A percentile compares a stretch with the other conserved stretches of the same genome.
Evolutionary conservation across 306 rosid species (phyloP).

Genomic region (Luffa aegyptiaca): DNA sequence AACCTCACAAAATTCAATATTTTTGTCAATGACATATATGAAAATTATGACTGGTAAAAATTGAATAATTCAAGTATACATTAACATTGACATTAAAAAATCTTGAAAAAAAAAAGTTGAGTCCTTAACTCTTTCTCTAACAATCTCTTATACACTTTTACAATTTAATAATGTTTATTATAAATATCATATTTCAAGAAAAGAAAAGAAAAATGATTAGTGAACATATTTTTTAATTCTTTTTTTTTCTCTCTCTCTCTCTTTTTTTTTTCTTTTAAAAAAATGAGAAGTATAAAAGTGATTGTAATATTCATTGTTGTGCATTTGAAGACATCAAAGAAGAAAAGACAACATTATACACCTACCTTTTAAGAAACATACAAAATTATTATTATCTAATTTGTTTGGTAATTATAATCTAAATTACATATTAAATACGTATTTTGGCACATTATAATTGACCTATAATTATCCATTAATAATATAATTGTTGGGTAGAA

Average conservation of each 20-base stretch:
- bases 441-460: neutral
- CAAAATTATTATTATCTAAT: neutral
- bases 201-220: neutral
- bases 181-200: neutral
- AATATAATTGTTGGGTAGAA: neutral
- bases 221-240: neutral
- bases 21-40: too few species aligned
- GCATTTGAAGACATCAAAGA: neutral
- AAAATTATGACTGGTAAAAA: neutral
- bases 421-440: neutral
- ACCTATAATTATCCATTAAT: neutral
- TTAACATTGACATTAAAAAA: neutral
- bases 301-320: neutral
- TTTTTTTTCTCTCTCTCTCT: neutral
- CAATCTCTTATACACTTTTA: neutral
- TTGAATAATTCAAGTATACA: neutral
- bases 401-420: neutral
- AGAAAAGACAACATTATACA: slow-evolving; percentile 1
- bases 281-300: neutral
- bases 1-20: too few species aligned
- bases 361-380: slow-evolving; percentile 1
- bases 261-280: too few species aligned
- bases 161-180: neutral
- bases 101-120: neutral
- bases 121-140: neutral